Percentiles rank a stretch among this genome's conserved stretches.
These are phyloP conservation scores for Clitopilus passeckerianus DNA, from an alignment of 768 basidiomycete genomes.

Conservation along the genomic window DNA sequence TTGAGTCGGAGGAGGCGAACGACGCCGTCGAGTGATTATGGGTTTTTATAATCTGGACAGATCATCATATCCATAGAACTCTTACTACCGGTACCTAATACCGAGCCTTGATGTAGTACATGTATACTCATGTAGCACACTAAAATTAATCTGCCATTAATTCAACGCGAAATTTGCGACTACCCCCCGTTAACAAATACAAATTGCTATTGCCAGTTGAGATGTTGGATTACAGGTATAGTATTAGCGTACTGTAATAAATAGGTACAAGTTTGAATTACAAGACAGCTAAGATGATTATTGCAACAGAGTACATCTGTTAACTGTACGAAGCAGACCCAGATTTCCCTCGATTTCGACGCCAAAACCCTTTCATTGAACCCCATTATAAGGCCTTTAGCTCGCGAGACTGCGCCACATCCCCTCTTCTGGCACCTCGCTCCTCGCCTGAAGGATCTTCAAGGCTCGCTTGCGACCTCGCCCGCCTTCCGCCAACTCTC, in stretches of 20 bases:
- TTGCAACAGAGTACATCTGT: background rate
- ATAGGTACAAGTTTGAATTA: background rate
- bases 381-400: background rate
- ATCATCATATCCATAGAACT: background rate
- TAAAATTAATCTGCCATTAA: background rate
- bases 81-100: background rate
- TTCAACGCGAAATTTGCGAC: background rate
- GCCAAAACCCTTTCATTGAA: background rate
- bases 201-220: background rate
- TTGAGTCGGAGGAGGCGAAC: conserved; percentile 14
- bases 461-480: conserved; percentile 57
- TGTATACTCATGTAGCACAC: background rate
- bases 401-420: conserved; percentile 79
- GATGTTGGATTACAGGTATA: background rate
- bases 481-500: conserved; percentile 22
- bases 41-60: too few species aligned
- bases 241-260: background rate
- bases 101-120: too few species aligned
- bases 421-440: conserved; percentile 60
- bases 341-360: background rate
- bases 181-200: background rate
- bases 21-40: conserved; percentile 10
- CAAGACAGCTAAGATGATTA: background rate
- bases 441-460: conserved; percentile 67
- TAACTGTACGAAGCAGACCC: background rate